phyloP scores from a whole-genome alignment of 2,329 filamentous ascomycete genomes.

The Leptoxyphium fumago region DNA sequence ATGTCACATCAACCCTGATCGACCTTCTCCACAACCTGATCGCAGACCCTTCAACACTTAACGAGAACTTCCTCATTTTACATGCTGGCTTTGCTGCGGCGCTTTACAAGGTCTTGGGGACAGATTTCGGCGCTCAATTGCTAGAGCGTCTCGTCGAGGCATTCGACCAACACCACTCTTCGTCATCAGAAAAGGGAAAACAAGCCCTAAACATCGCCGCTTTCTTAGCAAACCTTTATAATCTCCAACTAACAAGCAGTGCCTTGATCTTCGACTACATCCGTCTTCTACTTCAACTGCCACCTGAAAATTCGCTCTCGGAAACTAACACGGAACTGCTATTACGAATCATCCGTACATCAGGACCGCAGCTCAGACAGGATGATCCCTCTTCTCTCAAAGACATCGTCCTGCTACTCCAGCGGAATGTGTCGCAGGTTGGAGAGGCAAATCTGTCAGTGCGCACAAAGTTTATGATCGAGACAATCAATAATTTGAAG shows the following conservation, averaged over 20 bases:
- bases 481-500: conserved; percentile 86
- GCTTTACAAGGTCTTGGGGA: conserved; percentile 72
- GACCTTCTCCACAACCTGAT: conserved; percentile 67
- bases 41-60: conserved; percentile 60
- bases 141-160: conserved; percentile 63
- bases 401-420: conserved; percentile 70
- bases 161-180: conserved; percentile 45
- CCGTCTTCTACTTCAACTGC: conserved; percentile 53
- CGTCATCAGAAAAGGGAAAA: conserved; percentile 33
- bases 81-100: conserved; percentile 82
- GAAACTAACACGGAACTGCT: conserved; percentile 83
- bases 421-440: conserved; percentile 51
- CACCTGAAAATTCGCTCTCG: conserved; percentile 35
- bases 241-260: conserved; percentile 73
- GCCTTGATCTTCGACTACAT: conserved; percentile 85
- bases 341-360: conserved; percentile 66
- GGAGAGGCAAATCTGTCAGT: conserved; percentile 63
- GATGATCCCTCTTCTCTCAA: conserved; percentile 82
- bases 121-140: conserved; percentile 78
- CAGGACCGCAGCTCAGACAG: conserved; percentile 66
- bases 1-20: conserved; percentile 68
- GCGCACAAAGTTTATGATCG: conserved; percentile 93
- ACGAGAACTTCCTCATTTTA: conserved; percentile 81
- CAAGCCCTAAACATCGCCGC: conserved; percentile 64
- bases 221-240: conserved; percentile 75